Percentiles rank a stretch among this genome's conserved stretches.
These are phyloP conservation scores for Colletotrichum sublineola DNA, from an alignment of 2,329 filamentous ascomycete species.

Conservation along the genomic window DNA sequence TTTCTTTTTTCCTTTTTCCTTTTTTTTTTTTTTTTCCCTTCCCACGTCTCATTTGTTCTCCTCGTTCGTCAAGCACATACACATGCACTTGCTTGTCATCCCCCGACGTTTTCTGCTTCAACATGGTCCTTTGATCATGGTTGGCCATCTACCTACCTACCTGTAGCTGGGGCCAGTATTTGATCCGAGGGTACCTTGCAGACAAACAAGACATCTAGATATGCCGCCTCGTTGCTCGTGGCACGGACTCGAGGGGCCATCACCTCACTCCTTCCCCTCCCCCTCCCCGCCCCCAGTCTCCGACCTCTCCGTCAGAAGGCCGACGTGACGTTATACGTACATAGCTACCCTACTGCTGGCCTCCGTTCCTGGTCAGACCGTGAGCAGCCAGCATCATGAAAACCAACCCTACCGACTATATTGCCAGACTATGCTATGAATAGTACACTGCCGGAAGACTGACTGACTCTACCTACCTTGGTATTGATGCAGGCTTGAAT, in stretches of 20 bases:
- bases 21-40: slow-evolving; percentile 1
- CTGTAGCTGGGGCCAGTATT: neutral
- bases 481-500: neutral
- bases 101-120: neutral
- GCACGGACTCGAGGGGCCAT: neutral
- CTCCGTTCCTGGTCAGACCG: slow-evolving; percentile 6
- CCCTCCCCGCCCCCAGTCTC: neutral
- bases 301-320: neutral
- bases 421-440: neutral
- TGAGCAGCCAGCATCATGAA: slow-evolving; percentile 18
- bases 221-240: neutral
- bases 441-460: neutral
- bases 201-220: neutral
- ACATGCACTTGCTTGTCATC: neutral
- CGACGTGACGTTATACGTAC: neutral
- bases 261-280: neutral
- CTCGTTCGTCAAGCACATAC: neutral
- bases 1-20: slow-evolving; percentile 1
- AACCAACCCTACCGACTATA: slow-evolving; percentile 9
- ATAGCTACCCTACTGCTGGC: neutral
- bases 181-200: slow-evolving; percentile 4
- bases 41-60: neutral
- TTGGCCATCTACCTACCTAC: too few relatives aligned
- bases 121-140: neutral
- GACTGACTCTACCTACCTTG: neutral